Base-by-base conservation (phyloP, 1,139 yeast species). In the Pichia sp. region DNA sequence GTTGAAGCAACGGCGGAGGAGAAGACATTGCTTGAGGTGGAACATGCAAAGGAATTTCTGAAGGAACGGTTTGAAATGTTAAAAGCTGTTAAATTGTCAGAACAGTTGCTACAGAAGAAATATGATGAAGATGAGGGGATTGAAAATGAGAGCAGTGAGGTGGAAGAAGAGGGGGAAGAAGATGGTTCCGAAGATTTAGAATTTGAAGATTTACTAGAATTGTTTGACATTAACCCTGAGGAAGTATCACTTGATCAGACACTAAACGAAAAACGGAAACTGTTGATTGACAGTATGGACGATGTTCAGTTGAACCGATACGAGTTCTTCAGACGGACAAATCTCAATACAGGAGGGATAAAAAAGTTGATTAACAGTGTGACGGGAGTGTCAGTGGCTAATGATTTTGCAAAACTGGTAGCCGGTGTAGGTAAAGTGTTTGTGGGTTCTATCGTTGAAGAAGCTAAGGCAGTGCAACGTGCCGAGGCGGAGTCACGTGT, bases 391-490 rank as follows among this genome's bases (percentile, higher is more conserved):
- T 78, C 82, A 34, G 78, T 88, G n/a, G 81, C 93, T 1, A 87
- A 77, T 44, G 85, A 84, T 49, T 80, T 88, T 16, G 86, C 95
- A 0, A 79, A 85, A 37, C 80, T 88, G 6, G 63, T 89, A 38
- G 87, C 93, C 8, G 96, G 96, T 60, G 74, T 88, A 43, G 82
- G 95, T 3, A 89, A 89, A 58, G 85, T 86, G 57, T 83, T 85
- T 59, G 73, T 88, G 13, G 95, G 96, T 10, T 96, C 91, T 52
- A 73, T 89, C 8, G 81, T 89, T 19, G 94, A 91, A 46, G 70
- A 76, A 53, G 95, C 96, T 0, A 70, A 82, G 47, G 84, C 78
- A 43, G 76, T 82, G 1, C 82, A 79, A 53, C 67, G 72, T 42
- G 64, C 74, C 42, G 76, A 77, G 52, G 63, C 72, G 44, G 72